Evolutionary conservation across 192 early-diverging fungal genomes (phyloP), one percentile per base, ranked within the genome.

Genomic region (Gamsiella multidivaricata): DNA sequence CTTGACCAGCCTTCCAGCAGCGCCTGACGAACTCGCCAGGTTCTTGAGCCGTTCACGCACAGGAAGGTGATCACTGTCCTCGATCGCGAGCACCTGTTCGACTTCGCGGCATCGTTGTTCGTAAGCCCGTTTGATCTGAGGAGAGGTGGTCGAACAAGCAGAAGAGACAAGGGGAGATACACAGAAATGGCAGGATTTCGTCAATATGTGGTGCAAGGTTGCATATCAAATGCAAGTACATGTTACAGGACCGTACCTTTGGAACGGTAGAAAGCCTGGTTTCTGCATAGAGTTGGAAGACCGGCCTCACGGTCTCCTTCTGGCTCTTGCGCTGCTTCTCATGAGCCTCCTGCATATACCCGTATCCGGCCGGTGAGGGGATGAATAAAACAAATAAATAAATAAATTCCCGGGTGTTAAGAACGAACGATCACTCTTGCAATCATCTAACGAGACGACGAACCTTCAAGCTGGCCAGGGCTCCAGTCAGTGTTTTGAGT

Each of bases 211-310:
- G n/a, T n/a, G n/a, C n/a, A n/a, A n/a, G n/a, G n/a, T n/a, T n/a
- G n/a, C n/a, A n/a, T n/a, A n/a, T n/a, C 37, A 39, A 39, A 39
- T 39, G 37, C 37, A 39, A 39, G n/a, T n/a, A n/a, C n/a, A n/a
- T n/a, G n/a, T n/a, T n/a, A 23, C 34, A 52, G 3, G 29, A 28
- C 45, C 18, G 42, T 64, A 78, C 74, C 52, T 68, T 78, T 56
- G 74, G 74, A 10, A 78, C 74, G 41, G 74, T 78, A 10, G 66
- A 63, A 20, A 78, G 65, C 22, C 74, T 53, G 22, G 59, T 63
- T n/a, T 78, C 74, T 37, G 74, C 74, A 53, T 78, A 78, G 1
- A 78, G 34, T 46, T 68, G 65, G 36, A 78, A 78, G 22, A 78
- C 65, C 17, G 74, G 74, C 33, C 32, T 67, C 28, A 61, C 51